These are phyloP conservation scores for Chionographis japonica DNA, from an alignment of 106 monocot species.

Conservation along the genomic window DNA sequence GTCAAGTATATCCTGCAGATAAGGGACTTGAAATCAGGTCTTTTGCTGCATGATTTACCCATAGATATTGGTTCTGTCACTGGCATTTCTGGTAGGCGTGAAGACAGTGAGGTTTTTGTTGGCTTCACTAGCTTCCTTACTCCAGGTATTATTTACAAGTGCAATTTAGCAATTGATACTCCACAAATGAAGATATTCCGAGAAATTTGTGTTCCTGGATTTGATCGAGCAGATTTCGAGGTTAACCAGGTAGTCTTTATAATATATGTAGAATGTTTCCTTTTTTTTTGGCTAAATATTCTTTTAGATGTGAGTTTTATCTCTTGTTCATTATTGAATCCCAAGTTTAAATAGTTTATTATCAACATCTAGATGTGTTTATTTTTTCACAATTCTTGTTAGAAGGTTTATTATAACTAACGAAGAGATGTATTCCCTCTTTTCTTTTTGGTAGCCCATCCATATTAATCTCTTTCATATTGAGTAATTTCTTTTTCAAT, in stretches of 20 bases:
- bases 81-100: conserved; percentile 55
- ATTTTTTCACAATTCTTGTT: too few relatives aligned
- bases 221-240: conserved; percentile 59
- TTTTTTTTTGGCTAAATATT: too few relatives aligned
- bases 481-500: background rate
- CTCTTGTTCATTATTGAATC: too few relatives aligned
- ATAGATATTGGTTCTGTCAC: conserved; percentile 81
- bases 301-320: too few relatives aligned
- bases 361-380: too few relatives aligned
- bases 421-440: too few relatives aligned
- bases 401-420: too few relatives aligned
- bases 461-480: background rate
- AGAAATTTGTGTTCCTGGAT: conserved; percentile 79
- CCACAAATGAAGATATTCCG: conserved; percentile 77
- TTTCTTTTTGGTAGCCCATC: background rate
- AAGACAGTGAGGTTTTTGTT: conserved; percentile 71
- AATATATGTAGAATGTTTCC: too few relatives aligned
- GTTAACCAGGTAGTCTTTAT: conserved; percentile 64
- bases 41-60: conserved; percentile 56
- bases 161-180: conserved; percentile 50
- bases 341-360: too few relatives aligned
- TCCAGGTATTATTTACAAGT: conserved; percentile 79
- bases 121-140: conserved; percentile 88
- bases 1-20: conserved; percentile 73
- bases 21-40: conserved; percentile 75